Base-by-base conservation (phyloP, 169 alveolate species). In the Eimeria sp. region DNA sequence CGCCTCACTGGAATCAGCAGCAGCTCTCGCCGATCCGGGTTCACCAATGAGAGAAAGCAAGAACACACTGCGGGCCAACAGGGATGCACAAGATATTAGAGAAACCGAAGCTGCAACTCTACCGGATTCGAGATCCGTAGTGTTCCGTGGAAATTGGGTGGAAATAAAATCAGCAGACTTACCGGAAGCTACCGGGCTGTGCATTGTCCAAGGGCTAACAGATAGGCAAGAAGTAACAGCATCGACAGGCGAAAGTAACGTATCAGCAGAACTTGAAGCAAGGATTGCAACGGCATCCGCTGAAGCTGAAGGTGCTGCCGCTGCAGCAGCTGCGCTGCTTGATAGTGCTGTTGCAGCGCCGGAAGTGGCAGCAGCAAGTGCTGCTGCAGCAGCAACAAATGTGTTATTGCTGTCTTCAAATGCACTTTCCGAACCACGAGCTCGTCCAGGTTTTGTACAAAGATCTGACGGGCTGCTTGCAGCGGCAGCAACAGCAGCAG, bases 381-480 rank as follows among this genome's bases (percentile, higher is more conserved):
- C 93, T 58, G 94, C 94, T 13, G 82, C 94, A 65, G 94, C 94
- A 87, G 34, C 83, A 65, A 61, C 94, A n/a, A 57, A 87, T 40
- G 83, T 16, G 18, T 18, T 87, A 70, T 65, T 87, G 14, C 94
- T 87, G 45, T 45, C 94, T 45, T 49, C 94, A 63, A n/a, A 27
- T 11, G 94, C 47, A 2, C 54, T 13, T 65, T 67, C 65, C 47
- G 88, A 11, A 10, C 13, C 47, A 27, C 20, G n/a, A n/a, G n/a
- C 61, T 25, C 47, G 47, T 20, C 67, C 25, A 49, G 13, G n/a
- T 5, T 47, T 49, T 25, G 67, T 47, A 27, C n/a, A 6, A 13
- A 16, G 67, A n/a, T 47, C 88, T 78, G 88, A 49, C 40, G 88
- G 88, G 65, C 25, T 78, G 65, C 67, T 78, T 20, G 92, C 61